These are phyloP conservation scores for Plectosphaerella cucumerina DNA, from an alignment of 2,329 filamentous ascomycete species.

Conservation along the genomic window DNA sequence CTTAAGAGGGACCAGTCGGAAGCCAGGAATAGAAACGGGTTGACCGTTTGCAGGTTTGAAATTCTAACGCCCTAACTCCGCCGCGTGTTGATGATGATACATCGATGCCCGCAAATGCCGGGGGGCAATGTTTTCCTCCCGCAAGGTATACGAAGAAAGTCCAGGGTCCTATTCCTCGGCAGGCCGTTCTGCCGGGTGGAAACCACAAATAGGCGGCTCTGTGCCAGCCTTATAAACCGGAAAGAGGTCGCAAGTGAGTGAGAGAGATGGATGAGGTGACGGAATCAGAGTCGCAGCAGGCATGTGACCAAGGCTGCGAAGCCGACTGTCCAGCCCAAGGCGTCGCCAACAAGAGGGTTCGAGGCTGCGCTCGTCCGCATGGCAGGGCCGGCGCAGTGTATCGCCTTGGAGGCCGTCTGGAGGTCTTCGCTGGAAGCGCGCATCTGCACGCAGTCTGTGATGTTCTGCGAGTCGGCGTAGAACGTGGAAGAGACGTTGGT, in stretches of 20 bases:
- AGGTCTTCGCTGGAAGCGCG: not conserved
- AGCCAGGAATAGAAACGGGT: not conserved
- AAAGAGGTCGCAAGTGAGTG: no score
- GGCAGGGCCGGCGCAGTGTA: not conserved
- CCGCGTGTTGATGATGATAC: no score
- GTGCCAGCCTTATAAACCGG: no score
- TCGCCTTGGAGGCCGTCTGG: not conserved
- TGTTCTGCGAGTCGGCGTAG: slow-evolving; percentile 3
- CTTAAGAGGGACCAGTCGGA: not conserved
- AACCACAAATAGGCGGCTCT: no score
- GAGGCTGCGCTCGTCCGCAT: slow-evolving; percentile 1
- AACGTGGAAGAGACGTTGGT: not conserved
- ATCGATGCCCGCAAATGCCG: no score
- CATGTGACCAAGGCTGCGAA: not conserved
- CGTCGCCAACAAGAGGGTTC: not conserved
- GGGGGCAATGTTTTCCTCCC: no score
- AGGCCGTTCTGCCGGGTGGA: no score
- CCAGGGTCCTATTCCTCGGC: no score
- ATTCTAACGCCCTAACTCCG: no score
- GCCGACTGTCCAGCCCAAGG: not conserved
- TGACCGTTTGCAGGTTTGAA: no score
- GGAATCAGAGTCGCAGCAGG: not conserved
- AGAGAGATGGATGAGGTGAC: no score
- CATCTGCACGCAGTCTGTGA: slow-evolving; percentile 1
- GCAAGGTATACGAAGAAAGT: no score